Evolutionary conservation across 2,329 filamentous ascomycete species (phyloP).

Genomic region (Bipolaris victoriae): DNA sequence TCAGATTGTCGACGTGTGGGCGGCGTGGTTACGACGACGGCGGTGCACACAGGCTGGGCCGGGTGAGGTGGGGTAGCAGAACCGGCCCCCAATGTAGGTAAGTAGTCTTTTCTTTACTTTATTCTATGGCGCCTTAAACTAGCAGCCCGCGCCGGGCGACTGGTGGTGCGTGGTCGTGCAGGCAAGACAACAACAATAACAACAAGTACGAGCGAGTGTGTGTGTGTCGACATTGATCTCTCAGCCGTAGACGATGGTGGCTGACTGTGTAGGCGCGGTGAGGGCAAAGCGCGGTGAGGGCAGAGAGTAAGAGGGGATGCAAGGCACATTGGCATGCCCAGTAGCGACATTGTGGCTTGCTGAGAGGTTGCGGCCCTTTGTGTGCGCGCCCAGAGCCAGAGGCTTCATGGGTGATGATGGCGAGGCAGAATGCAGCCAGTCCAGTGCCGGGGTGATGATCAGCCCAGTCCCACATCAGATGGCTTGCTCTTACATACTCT

Average conservation of each 20-base stretch:
- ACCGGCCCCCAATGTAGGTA: not conserved
- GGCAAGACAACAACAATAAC: not conserved
- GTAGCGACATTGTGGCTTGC: too few relatives aligned
- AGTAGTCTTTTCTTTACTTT: too few relatives aligned
- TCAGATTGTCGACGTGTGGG: too few relatives aligned
- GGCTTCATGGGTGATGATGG: constrained; percentile 9
- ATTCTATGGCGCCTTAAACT: not conserved
- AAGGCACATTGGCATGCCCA: not conserved
- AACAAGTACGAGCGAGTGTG: too few relatives aligned
- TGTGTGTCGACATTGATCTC: not conserved
- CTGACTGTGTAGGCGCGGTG: not conserved
- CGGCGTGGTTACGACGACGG: not conserved
- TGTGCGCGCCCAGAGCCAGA: too few relatives aligned
- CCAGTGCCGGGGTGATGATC: constrained; percentile 14
- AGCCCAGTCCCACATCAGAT: constrained; percentile 8
- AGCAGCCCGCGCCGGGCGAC: constrained; percentile 6
- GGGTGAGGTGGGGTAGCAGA: constrained; percentile 10
- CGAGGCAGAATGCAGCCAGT: constrained; percentile 17
- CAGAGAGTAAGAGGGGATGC: constrained; percentile 8
- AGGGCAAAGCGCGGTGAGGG: constrained; percentile 6
- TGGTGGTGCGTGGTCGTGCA: constrained; percentile 1
- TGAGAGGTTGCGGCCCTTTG: too few relatives aligned
- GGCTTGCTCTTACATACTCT: too few relatives aligned
- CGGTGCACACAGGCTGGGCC: constrained; percentile 3
- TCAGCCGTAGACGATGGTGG: not conserved